Evolutionary conservation across 768 basidiomycete species (phyloP), one percentile per base, ranked within the genome.

Genomic region (Russula sp.): DNA sequence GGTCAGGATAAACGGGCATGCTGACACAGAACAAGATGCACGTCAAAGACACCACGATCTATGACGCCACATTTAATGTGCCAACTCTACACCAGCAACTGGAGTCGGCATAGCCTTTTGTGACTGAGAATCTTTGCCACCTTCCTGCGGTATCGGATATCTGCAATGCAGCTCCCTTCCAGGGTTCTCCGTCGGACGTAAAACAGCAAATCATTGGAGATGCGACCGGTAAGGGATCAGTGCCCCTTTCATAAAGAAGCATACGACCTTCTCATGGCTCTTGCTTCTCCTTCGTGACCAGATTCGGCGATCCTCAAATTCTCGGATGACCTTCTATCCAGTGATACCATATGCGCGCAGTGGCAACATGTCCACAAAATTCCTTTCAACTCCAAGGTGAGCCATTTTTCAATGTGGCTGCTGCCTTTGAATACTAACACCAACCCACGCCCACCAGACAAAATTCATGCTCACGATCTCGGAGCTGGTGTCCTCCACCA

Each of bases 21-120:
- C 72, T 86, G 20, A 86, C 85, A 1, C 76, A 79, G 68, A 84
- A 84, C 68, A 76, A 72, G 62, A 84, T 86, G 83, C 75, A 79
- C 14, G 83, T 80, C 47, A 77, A 79, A 34, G 79, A 79, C 48
- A 71, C 78, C 39, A 77, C 79, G 64, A 73, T 71, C 51, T 72
- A 70, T 61, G 74, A 68, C 71, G 70, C 55, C 65, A 69, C 47
- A 66, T 70, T 20, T 65, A 67, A 18, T 55, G 72, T 20, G 58
- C 45, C 43, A 5, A 22, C 57, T 13, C 49, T 67, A n/a, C 35
- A 29, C 22, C 53, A 65, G 32, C 43, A 13, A 5, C 20, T 67
- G 1, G 48, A 50, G 25, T 43, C 60, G 36, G 63, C 16, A 7
- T 20, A 32, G 22, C 20, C 60, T 1, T 51, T 60, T 2, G 38